Evolutionary conservation across 2,329 filamentous ascomycete genomes (phyloP), one percentile per base, ranked within the genome.

Genomic region (Talaromyces sp.): DNA sequence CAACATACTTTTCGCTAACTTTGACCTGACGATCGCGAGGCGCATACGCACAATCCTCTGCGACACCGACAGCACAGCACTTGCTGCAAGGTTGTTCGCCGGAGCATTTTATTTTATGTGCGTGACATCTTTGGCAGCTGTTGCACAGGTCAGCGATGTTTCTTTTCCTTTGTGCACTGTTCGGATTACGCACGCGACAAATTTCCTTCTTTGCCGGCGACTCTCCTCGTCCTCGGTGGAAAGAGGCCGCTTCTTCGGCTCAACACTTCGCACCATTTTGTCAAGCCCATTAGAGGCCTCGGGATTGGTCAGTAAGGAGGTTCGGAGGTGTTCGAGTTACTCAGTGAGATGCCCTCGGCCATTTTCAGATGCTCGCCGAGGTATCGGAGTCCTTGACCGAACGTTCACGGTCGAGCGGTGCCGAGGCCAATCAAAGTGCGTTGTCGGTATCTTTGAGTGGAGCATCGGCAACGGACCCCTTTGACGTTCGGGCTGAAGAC

Each of bases 21-120:
- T 73, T 70, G 39, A 79, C 59, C 59, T 75, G 76, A 17, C 75
- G 70, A 54, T 78, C 76, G 16, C 73, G 72, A 33, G 68, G 55
- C 3, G 73, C 69, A 55, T 76, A 79, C 3, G 65, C 56, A 51
- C 76, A 79, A 47, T 73, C 68, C 36, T 67, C 65, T 0, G 69
- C 65, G 49, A 68, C 69, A 3, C 71, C 72, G 0, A 75, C 71
- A 6, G 66, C 57, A 35, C 64, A 63, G 49, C 76, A 79, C 35
- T 75, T 72, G 30, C 60, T 65, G 50, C 77, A 79, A 1, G 77
- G 77, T 20, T 70, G 67, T 3, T 72, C 70, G 1, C 76, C 76
- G 0, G 76, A 78, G 50, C 77, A 79, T 56, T 76, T 78, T 22
- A 78, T 76, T 54, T 79, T 79, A 27, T 77, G 76, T 0, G 67